Evolutionary conservation across 192 early-diverging fungal genomes (phyloP), one percentile per base, ranked within the genome.

Genomic region (Linnemannia elongata): DNA sequence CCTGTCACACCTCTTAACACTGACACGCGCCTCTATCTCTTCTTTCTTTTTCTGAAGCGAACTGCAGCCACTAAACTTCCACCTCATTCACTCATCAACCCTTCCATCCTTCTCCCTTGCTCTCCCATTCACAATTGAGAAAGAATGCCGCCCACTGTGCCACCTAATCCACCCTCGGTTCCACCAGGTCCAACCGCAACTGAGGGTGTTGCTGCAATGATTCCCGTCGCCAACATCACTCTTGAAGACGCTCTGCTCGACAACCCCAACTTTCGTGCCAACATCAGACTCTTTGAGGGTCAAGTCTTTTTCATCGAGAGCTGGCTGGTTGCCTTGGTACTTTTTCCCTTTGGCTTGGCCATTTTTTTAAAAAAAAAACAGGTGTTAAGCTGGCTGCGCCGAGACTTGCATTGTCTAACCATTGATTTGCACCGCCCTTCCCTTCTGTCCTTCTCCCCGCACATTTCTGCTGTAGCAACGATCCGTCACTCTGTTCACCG

Each of bases 231-330:
- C 72, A 83, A 79, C 72, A 77, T 93, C 8, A 92, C 91, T 3
- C 72, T 92, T 13, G 89, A 90, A 47, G 92, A 93, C 78, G 89
- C 91, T 2, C 60, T 93, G 60, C 73, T 89, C 9, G 92, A 93
- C 75, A 89, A 91, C 8, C 92, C 92, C 41, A 89, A 88, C 41
- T 93, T 89, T 69, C 88, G 92, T 8, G 88, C 91, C 72, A 93
- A 91, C 79, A 85, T 92, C 49, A 73, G 77, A 13, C 85, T 91
- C 47, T 89, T 92, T 73, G 92, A 93, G 69, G 92, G 91, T 15
- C 92, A 93, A 66, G 87, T 92, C 49, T 92, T 91, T 63, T 88
- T 83, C n/a, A 89, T 92, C 72, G 90, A 92, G 79, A 87, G 82
- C 80, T 93, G 92, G 92, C 75, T 92, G 17, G 88, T 88, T 15